Base-by-base conservation (phyloP, 2,329 filamentous ascomycete genomes). In the Aureobasidium sp. region DNA sequence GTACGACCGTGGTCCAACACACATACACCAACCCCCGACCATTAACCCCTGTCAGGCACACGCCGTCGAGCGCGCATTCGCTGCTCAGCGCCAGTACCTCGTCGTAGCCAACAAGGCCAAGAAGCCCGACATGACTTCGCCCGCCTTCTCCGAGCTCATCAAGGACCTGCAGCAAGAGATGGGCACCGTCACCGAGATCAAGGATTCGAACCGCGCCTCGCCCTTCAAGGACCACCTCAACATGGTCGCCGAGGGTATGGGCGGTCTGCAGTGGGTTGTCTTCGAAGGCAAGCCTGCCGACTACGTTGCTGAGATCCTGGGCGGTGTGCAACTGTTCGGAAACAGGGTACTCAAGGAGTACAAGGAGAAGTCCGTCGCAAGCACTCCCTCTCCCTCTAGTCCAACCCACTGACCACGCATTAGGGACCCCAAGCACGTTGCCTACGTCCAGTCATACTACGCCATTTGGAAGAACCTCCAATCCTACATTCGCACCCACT, bases 401-500 rank as follows among this genome's bases (percentile, higher is more conserved):
- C 12, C 15, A 17, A 7, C 2, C 33, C 5, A 35, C 42, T 58
- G 29, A 59, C 47, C 47, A 22, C 44, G 14, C 49, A 27, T 17
- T 66, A 94, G 90, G 77, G 90, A 93, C 70, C 82, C 84, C 61
- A 84, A 85, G 69, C 89, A 97, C 69, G 82, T 92, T 61, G 87
- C 94, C 71, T 99, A 92, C 85, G 85, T 97, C 37, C 89, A 93
- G 70, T 81, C 91, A n/a, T 97, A 95, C 78, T 96, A 96, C 76
- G 86, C 87, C 69, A 83, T 97, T 63, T 95, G 96, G 79, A 89
- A 88, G 69, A 86, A 91, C 33, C 85, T 99, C 47, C 80, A 85
- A 62, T 86, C 88, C 56, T 97, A 95, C 72, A 85, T 94, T 67
- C 93, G 93, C 77, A 85, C 90, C 68, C 85, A 93, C 73, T 95